Evolutionary conservation across 176 grass and related monocot genomes (phyloP), one percentile per base, ranked within the genome.

Genomic region (Oryza brachyantha): DNA sequence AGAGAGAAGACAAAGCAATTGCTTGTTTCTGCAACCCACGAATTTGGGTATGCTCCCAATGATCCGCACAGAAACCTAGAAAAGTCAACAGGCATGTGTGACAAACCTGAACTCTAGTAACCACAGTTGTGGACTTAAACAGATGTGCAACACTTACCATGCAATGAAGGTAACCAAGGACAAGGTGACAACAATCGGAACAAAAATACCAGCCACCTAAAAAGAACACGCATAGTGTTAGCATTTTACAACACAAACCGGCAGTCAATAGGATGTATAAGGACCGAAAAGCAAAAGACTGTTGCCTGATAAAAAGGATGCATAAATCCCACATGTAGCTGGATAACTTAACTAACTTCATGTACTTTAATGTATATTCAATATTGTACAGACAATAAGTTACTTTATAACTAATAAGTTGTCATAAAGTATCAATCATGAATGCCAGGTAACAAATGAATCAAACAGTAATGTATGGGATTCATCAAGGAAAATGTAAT

Each of bases 21-120:
- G 74, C 86, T 90, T 50, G 41, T 91, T 85, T 91, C 92, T 72
- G 71, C 70, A 73, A 90, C 72, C 96, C 96, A 99, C 59, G 96
- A 93, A 75, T 91, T 65, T 79, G 96, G 96, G 84, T 99, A 99
- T 85, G 96, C 90, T 64, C 96, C 96, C 70, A 99, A 42, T 10
- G 42, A 79, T 86, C 96, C 96, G 85, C 96, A 99, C 40, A 95
- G 62, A 72, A 95, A 99, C 96, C 92, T 99, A 75, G 14, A 90
- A 52, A 80, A 61, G 61, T 39, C 13, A 80, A 75, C 48, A 81
- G 63, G 29, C 19, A 70, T 43, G 21, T 40, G 22, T 88, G 10
- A 79, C 48, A 78, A 65, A 36, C 19, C 64, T 58, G 38, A 75
- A 90, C 2, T 65, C 2, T 14, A 19, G 39, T 48, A 71, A 8